Evolutionary conservation across 495 filamentous ascomycete genomes (phyloP), one percentile per base, ranked within the genome.

Genomic region (Tuber umbilicatum): DNA sequence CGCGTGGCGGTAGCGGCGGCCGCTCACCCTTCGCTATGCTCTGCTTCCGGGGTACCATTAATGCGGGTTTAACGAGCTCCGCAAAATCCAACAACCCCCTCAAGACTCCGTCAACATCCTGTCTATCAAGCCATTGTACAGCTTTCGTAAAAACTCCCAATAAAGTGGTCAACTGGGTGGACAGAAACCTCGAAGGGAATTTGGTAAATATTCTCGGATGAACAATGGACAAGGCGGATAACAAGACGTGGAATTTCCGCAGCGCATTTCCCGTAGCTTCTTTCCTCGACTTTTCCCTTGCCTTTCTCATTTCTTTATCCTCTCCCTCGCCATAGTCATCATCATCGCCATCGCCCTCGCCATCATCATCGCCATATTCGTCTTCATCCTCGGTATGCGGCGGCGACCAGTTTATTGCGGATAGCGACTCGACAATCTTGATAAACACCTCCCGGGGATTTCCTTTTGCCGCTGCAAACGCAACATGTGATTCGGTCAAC

Each of bases 381-480:
- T 86, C 85, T 2, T 88, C 83, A 39, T 90, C 85, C 43, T 86
- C 86, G 41, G 69, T 50, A 17, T 45, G 47, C 27, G 68, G 23
- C 80, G 82, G 71, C 74, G 82, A 40, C 89, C 87, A 70, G 92
- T 84, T 45, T 86, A 95, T 84, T 10, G 88, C 83, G 39, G 85
- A 86, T 41, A 89, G 82, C 1, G 87, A 87, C 80, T 97, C 93
- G 43, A 92, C 91, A 12, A 94, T 89, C 74, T 96, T 95, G 74
- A 99, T 85, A 60, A 97, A 91, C 50, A 97, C 95, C 81, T 99
- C 95, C 72, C 95, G 86, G 0, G 95, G 96, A 79, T 98, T 99
- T 37, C 95, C 95, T 70, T 94, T 84, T 16, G 90, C 86, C 31
- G 96, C 94, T 21, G 92, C 87, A 4, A 60, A 75, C 0, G 70